Evolutionary conservation across 2,329 filamentous ascomycete species (phyloP).

Genomic region (Alternaria metachromatica): DNA sequence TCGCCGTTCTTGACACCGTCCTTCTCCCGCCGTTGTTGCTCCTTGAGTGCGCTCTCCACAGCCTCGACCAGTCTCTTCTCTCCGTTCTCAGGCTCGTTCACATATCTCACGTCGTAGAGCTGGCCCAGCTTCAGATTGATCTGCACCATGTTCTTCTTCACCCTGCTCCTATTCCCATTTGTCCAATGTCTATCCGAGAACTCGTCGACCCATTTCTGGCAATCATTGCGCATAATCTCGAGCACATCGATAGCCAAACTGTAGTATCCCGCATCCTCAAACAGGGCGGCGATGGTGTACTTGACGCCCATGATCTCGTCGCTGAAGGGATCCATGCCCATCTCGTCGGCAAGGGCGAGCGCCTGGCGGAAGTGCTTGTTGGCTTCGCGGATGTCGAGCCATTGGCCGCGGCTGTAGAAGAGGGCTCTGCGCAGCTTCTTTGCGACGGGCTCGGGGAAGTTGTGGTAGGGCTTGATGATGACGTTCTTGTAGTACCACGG

Average conservation of each 20-base stretch:
- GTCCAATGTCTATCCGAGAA: constrained; percentile 51
- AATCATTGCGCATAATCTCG: constrained; percentile 76
- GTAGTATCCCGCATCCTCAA: constrained; percentile 77
- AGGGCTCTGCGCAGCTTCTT: constrained; percentile 82
- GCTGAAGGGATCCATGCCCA: constrained; percentile 84
- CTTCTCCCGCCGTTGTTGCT: constrained; percentile 70
- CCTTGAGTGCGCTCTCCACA: constrained; percentile 78
- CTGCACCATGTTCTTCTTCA: constrained; percentile 76
- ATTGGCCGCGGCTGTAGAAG: constrained; percentile 75
- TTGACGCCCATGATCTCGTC: constrained; percentile 91
- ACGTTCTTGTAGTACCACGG: constrained; percentile 57
- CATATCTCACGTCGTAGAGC: constrained; percentile 77
- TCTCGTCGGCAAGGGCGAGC: constrained; percentile 72
- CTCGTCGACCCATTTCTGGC: constrained; percentile 59
- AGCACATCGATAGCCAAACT: constrained; percentile 76
- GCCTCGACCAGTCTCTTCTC: constrained; percentile 80
- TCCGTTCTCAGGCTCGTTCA: constrained; percentile 75
- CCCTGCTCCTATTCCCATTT: constrained; percentile 63
- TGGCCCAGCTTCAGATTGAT: constrained; percentile 85
- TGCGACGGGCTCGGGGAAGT: constrained; percentile 73
- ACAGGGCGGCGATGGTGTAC: constrained; percentile 78
- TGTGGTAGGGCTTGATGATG: constrained; percentile 59
- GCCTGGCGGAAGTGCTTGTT: constrained; percentile 85
- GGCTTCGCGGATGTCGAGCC: constrained; percentile 76
- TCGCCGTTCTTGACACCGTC: constrained; percentile 75